Base-by-base conservation (phyloP, 306 rosid genomes). In the Neltuma alba region DNA sequence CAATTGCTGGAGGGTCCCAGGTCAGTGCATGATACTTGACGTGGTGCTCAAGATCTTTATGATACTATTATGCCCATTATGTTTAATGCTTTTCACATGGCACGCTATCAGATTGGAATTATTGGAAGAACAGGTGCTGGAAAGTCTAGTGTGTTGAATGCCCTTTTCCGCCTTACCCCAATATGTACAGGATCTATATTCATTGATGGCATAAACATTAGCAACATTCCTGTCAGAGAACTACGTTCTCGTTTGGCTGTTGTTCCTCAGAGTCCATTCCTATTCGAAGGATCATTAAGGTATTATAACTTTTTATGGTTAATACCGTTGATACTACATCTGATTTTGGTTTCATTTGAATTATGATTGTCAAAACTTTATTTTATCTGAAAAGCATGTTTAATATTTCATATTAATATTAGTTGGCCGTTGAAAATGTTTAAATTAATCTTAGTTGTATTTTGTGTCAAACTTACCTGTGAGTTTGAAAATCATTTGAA, bases 41-140 rank as follows among this genome's bases (percentile, higher is more conserved):
- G 60, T 61, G 52, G 27, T 63, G 34, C 52, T 57, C 47, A 65
- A 52, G 23, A 80, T 76, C 57, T 58, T 40, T 63, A 76, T 47
- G 50, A 62, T 55, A 44, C n/a, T 60, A 45, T 76, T 34, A 76
- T 20, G 50, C 74, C 42, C 9, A 1, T 85, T 67, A 23, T 42
- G 64, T 27, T 44, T 73, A 66, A 75, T 36, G 5, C 13, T 77
- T 48, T 74, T 75, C 72, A 60, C 66, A 52, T 77, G 79, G 74
- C 68, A 80, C 69, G 81, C 55, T 67, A 79, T 65, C 88, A 95
- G 97, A 93, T 95, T 66, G 99, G 99, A 69, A 85, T 95, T 76
- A 86, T 95, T 80, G 99, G 98, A 78, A 95, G 99, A 85, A 95
- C 98, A 27, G 98, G 99, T 47, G 99, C 99, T 74, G 98, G 99